Evolutionary conservation across 2,329 filamentous ascomycete species (phyloP), one percentile per base, ranked within the genome.

Genomic region (Pyrenochaeta sp.): DNA sequence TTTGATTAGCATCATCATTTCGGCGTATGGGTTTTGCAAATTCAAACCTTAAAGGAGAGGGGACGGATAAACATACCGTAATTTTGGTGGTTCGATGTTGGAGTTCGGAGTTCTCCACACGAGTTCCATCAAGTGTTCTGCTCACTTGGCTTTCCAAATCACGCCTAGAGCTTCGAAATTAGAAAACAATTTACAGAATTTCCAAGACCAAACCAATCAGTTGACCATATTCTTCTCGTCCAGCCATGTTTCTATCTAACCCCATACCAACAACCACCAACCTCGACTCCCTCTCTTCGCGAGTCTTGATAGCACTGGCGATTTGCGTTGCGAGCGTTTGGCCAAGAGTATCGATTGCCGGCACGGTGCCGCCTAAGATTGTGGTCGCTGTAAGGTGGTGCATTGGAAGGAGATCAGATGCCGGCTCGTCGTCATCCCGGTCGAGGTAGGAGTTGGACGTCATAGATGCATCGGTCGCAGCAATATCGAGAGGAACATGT

Each of bases 281-380:
- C 36, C 87, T 77, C 58, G 79, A 81, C 71, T 89, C 87, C 39
- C 80, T 77, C 5, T 91, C 87, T 46, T 90, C 83, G 58, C 87
- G 87, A 54, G 89, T 85, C 15, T 88, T 83, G 54, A 99, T 84
- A 33, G 89, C 85, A 68, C 88, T 96, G 4, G 90, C 95, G 61
- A 98, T 89, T 68, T 97, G 94, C 37, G 91, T 91, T 2, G 93
- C 93, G 68, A 96, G 89, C 1, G 97, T 85, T 74, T 97, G 93
- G 1, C 92, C 94, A 4, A 96, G 76, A 0, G 90, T 91, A 69
- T 97, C 92, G 37, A 92, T 85, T 41, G 90, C 87, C 46, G 89
- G 83, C 29, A 89, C 87, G 40, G 93, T 92, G 9, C 90, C 92
- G 2, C 95, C 95, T 0, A 99, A 82, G 2, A 99, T 80, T 0